phyloP scores from a whole-genome alignment of 2,329 filamentous ascomycete genomes.

The Botrytis fabae region DNA sequence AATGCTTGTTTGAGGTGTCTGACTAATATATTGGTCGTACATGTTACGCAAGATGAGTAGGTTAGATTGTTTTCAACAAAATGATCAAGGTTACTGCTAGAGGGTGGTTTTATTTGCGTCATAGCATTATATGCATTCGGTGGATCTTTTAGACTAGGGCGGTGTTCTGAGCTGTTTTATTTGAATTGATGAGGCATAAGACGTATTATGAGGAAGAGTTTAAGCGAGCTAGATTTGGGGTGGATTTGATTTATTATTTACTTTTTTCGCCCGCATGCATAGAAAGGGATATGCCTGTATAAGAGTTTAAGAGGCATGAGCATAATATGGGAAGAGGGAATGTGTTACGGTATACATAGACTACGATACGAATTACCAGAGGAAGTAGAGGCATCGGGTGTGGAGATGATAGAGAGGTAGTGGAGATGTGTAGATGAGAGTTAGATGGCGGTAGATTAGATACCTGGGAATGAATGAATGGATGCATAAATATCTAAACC shows the following conservation, averaged over 20 bases:
- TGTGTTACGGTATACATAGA: not conserved
- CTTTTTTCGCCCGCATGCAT: not conserved
- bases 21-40: not conserved
- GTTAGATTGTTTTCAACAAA: not conserved
- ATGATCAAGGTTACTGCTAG: not conserved
- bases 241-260: not conserved
- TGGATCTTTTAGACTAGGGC: not conserved
- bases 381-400: not conserved
- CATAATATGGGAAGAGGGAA: not conserved
- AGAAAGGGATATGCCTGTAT: not conserved
- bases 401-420: not conserved
- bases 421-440: not conserved
- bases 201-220: not conserved
- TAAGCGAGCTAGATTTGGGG: not conserved
- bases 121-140: not conserved
- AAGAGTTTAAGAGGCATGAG: not conserved
- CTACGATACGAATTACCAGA: not conserved
- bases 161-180: not conserved
- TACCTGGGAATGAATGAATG: not conserved
- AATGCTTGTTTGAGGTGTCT: conserved; percentile 19
- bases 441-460: not conserved
- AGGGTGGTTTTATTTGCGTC: not conserved
- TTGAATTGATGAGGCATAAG: not conserved
- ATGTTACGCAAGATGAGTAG: not conserved
- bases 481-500: not conserved